Conservation (phyloP, 345 rosid species). For the Aquilaria yunnanensis region DNA sequence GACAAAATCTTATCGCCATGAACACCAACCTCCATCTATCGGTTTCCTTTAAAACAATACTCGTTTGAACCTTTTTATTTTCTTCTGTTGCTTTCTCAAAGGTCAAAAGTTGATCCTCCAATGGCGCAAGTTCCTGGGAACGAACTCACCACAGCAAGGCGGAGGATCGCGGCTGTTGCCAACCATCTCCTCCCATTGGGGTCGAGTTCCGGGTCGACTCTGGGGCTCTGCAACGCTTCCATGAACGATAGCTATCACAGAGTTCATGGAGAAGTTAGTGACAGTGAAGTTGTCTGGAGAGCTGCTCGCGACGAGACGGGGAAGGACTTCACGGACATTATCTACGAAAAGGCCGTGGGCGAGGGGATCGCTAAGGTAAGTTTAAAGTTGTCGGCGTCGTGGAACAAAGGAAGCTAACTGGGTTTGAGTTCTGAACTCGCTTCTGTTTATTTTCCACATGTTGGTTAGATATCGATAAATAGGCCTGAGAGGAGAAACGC, state of each 20-base stretch:
- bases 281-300: slow-evolving; percentile 55
- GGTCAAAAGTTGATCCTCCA: slow-evolving; percentile 4
- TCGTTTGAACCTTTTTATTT: not conserved
- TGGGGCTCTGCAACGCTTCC: slow-evolving; percentile 27
- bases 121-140: slow-evolving; percentile 24
- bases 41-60: not conserved
- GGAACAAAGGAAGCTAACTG: not conserved
- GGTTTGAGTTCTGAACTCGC: not conserved
- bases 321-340: slow-evolving; percentile 54
- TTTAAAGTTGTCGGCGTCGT: not conserved
- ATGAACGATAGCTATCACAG: slow-evolving; percentile 63
- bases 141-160: slow-evolving; percentile 30
- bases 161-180: slow-evolving; percentile 47
- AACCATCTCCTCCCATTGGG: slow-evolving; percentile 38
- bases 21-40: not conserved
- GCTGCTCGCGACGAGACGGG: slow-evolving; percentile 30
- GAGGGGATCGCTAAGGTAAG: slow-evolving; percentile 89
- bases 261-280: slow-evolving; percentile 67
- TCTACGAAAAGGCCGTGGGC: slow-evolving; percentile 74
- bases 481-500: slow-evolving; percentile 85
- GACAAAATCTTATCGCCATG: not conserved
- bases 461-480: slow-evolving; percentile 62
- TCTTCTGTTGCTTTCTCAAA: not conserved
- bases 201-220: slow-evolving; percentile 1
- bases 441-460: not conserved